Percentiles rank a stretch among this genome's conserved stretches.
phyloP scores from a whole-genome alignment of 768 basidiomycete species.

The Suillus brevipes region DNA sequence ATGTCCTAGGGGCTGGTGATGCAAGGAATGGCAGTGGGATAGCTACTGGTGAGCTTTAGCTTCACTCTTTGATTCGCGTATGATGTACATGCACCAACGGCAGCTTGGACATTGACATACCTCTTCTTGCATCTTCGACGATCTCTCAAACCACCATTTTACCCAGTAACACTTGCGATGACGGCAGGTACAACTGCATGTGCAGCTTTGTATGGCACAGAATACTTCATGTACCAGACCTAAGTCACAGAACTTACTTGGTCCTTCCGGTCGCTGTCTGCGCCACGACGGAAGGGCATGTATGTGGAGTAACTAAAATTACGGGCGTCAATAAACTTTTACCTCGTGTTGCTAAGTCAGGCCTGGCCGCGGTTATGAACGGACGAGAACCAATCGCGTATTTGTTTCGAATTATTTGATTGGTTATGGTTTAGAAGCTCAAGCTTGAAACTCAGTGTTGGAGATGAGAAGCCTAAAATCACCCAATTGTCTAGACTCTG shows the following conservation, averaged over 20 bases:
- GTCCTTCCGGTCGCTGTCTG: background rate
- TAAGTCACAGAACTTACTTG: background rate
- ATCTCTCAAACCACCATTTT: conserved; percentile 32
- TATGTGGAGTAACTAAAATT: background rate
- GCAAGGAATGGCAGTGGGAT: conserved; percentile 46
- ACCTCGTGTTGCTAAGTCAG: background rate
- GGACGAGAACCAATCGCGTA: background rate
- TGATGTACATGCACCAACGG: background rate
- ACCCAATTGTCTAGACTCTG: no score
- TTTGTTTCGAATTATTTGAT: no score
- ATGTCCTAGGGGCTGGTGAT: conserved; percentile 41
- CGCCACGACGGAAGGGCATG: background rate
- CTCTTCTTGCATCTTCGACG: conserved; percentile 40
- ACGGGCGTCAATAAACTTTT: background rate
- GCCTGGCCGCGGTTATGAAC: background rate
- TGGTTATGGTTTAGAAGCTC: no score
- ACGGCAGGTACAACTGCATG: conserved; percentile 30
- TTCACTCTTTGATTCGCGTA: background rate
- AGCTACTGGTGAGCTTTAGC: conserved; percentile 28
- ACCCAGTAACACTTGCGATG: conserved; percentile 36
- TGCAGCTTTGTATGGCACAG: conserved; percentile 28
- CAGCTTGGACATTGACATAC: conserved; percentile 50
- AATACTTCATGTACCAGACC: conserved; percentile 30
- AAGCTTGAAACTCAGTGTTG: background rate
- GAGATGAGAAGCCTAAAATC: background rate